Conservation (phyloP, 441 rosid genomes). For the Populus hybrid region DNA sequence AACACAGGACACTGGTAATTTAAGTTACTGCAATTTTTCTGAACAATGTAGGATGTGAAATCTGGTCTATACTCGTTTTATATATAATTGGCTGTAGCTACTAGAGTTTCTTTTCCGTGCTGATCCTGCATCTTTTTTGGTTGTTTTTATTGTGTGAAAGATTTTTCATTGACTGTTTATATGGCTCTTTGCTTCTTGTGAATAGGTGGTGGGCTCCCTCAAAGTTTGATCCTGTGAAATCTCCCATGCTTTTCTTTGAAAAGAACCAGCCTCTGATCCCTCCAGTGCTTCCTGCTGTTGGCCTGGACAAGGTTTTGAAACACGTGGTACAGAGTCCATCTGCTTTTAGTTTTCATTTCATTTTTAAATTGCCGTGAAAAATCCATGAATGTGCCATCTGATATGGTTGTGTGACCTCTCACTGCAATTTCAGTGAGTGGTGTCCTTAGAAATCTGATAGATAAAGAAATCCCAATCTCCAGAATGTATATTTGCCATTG, state of each 20-base stretch:
- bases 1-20: slow-evolving; percentile 94
- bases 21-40: slow-evolving; percentile 1
- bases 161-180: background rate
- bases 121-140: background rate
- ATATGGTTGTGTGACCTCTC: background rate
- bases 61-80: background rate
- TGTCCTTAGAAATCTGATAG: background rate
- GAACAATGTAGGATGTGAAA: background rate
- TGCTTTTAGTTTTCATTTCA: background rate
- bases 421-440: background rate
- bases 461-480: background rate
- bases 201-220: slow-evolving; percentile 96
- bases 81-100: background rate
- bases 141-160: background rate
- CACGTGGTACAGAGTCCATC: slow-evolving; percentile 51
- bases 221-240: slow-evolving; percentile 75
- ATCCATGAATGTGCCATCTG: background rate
- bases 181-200: slow-evolving; percentile 12
- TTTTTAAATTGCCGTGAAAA: background rate
- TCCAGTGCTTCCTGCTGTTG: slow-evolving; percentile 54
- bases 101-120: slow-evolving; percentile 3
- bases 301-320: slow-evolving; percentile 65
- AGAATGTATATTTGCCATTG: background rate
- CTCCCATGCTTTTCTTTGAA: slow-evolving; percentile 94
- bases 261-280: slow-evolving; percentile 65